A percentile compares a stretch with the other conserved stretches of the same genome.
phyloP scores from a whole-genome alignment of 768 basidiomycete genomes.

The Russula dissimulans region DNA sequence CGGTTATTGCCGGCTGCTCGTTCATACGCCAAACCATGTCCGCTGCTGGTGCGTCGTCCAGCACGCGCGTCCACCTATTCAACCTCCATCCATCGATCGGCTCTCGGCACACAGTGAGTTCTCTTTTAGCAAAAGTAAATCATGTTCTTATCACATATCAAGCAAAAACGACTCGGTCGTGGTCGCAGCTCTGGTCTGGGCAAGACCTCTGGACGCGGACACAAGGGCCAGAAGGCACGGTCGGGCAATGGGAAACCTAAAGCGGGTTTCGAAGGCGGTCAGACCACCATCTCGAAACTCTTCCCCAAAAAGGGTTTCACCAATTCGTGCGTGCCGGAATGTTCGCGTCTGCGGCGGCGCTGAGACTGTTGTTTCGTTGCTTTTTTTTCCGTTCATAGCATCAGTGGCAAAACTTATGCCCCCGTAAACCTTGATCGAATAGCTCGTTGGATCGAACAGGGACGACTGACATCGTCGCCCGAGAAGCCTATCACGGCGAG shows the following conservation, averaged over 20 bases:
- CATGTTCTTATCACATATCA: background rate
- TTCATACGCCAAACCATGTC: slow-evolving; percentile 26
- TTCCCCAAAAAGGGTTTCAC: slow-evolving; percentile 94
- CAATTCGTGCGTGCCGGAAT: slow-evolving; percentile 59
- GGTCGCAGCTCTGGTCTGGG: slow-evolving; percentile 90
- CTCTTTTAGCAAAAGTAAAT: slow-evolving; percentile 1
- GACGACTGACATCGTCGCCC: slow-evolving; percentile 67
- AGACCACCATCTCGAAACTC: slow-evolving; percentile 82
- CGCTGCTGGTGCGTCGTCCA: slow-evolving; percentile 26
- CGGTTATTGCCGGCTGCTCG: slow-evolving; percentile 10
- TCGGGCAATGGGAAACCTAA: slow-evolving; percentile 77
- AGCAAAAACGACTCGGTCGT: slow-evolving; percentile 94
- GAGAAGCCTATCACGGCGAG: slow-evolving; percentile 82
- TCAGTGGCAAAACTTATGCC: slow-evolving; percentile 67
- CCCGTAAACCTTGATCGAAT: slow-evolving; percentile 82
- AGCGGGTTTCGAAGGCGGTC: slow-evolving; percentile 91
- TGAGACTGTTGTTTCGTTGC: background rate
- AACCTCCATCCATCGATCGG: slow-evolving; percentile 63
- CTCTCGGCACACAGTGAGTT: slow-evolving; percentile 55
- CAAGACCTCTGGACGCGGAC: slow-evolving; percentile 86
- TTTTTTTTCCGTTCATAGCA: slow-evolving; percentile 25
- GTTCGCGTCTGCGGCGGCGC: background rate
- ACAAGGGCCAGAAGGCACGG: slow-evolving; percentile 93
- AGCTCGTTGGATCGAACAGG: slow-evolving; percentile 85
- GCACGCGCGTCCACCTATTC: slow-evolving; percentile 52